phyloP scores from a whole-genome alignment of 345 rosid species.

The Salix exigua region DNA sequence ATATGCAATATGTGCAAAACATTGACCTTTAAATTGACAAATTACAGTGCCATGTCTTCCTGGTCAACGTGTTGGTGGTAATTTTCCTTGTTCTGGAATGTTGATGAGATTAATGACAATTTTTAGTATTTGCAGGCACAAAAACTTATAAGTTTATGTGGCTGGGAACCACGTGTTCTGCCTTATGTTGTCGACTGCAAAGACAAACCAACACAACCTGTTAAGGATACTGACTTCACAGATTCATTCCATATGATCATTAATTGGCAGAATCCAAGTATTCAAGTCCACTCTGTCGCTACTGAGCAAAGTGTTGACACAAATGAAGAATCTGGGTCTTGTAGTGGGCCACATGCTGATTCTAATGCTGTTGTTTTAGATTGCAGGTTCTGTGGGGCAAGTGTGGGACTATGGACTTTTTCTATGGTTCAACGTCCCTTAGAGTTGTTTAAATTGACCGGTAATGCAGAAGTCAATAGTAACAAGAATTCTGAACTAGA shows the following conservation, averaged over 20 bases:
- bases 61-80: neutral
- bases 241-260: slow-evolving; percentile 35
- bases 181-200: slow-evolving; percentile 76
- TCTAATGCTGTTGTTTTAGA: slow-evolving; percentile 77
- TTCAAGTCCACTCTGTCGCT: slow-evolving; percentile 18
- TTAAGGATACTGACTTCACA: slow-evolving; percentile 28
- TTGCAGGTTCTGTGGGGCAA: slow-evolving; percentile 93
- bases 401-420: slow-evolving; percentile 91
- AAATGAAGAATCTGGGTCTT: slow-evolving; percentile 24
- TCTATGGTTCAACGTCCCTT: slow-evolving; percentile 53
- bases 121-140: slow-evolving; percentile 56
- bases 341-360: slow-evolving; percentile 46
- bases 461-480: slow-evolving; percentile 44
- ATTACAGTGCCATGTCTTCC: neutral
- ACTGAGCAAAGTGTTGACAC: slow-evolving; percentile 32
- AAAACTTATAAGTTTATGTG: slow-evolving; percentile 73
- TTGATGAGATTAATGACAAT: slow-evolving; percentile 13
- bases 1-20: neutral
- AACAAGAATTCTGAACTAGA: slow-evolving; percentile 29
- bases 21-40: neutral
- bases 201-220: slow-evolving; percentile 33
- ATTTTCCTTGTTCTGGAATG: slow-evolving; percentile 7
- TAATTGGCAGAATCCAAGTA: slow-evolving; percentile 35
- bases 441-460: slow-evolving; percentile 72
- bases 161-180: slow-evolving; percentile 85